Evolutionary conservation across 2,329 filamentous ascomycete species (phyloP).

Genomic region (Nothophaeocryptopus gaeumannii): DNA sequence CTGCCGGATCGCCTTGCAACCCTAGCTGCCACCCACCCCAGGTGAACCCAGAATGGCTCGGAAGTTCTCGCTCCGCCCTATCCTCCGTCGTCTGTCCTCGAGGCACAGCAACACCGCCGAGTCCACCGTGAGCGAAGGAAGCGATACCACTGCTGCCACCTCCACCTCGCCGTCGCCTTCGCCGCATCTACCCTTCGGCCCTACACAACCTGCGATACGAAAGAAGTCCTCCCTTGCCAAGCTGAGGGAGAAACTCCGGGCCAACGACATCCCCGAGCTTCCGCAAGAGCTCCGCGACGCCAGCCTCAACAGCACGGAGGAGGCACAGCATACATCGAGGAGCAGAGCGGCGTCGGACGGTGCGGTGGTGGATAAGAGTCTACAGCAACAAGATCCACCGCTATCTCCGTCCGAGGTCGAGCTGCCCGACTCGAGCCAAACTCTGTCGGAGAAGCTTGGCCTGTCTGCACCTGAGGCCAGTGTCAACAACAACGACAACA

Average conservation of each 20-base stretch:
- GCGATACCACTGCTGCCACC: conserved; percentile 16
- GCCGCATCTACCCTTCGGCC: conserved; percentile 4
- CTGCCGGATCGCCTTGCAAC: no score
- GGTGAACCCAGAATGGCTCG: conserved; percentile 16
- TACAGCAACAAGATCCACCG: no score
- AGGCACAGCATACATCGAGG: no score
- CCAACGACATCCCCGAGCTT: conserved; percentile 17
- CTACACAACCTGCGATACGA: conserved; percentile 3
- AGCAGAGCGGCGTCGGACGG: no score
- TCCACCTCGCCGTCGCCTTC: conserved; percentile 17
- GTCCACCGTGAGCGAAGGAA: conserved; percentile 20
- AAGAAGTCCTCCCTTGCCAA: conserved; percentile 21
- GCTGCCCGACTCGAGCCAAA: no score
- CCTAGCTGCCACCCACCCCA: no score
- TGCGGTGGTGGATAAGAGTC: no score
- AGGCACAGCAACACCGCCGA: conserved; percentile 21
- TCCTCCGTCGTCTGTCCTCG: conserved; percentile 24
- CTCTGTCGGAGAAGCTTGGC: no score
- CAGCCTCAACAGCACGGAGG: not conserved
- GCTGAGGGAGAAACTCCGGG: conserved; percentile 25
- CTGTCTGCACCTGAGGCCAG: not conserved
- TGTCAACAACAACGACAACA: not conserved
- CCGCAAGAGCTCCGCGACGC: conserved; percentile 15
- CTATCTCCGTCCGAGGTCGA: no score
- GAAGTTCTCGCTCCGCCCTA: conserved; percentile 22